Evolutionary conservation across 2,329 filamentous ascomycete genomes (phyloP), one percentile per base, ranked within the genome.

Genomic region (Sclerotinia trifoliorum): DNA sequence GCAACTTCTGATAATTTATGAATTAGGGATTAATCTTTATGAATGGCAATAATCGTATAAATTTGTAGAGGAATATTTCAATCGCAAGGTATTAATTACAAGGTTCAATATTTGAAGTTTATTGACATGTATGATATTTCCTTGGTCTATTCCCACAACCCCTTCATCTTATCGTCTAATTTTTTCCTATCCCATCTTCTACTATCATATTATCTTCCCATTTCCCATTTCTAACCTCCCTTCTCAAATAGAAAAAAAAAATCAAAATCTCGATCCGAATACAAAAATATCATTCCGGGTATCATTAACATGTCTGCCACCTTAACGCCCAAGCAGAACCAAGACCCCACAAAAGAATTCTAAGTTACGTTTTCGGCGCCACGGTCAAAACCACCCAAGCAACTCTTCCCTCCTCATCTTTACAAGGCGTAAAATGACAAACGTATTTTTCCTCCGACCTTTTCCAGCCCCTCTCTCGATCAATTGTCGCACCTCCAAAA

Each of bases 381-480:
- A 77, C 71, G 42, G 76, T 79, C 57, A 80, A 71, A 61, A 80
- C 75, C 24, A 79, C 74, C 70, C 74, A 79, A n/a, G 57, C 73
- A 17, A 77, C 74, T 15, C 56, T 68, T 2, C 75, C 75, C 10
- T 72, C 69, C 66, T 80, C 78, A 71, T 81, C 78, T 72, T 81
- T 82, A 71, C 80, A 70, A 15, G 80, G 80, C 54, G 80, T 82
- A 79, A 80, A 81, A 73, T 81, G 80, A 35, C 75, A 76, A 26
- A 74, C 67, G 66, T 76, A 76, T 58, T 69, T 70, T 68, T 77
- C 74, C 62, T 75, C 75, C 0, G 71, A 60, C 52, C 70, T 73
- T 65, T 46, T 68, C 52, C 72, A 55, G 0, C 68, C 68, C 11
- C n/a, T 51, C 19, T 66, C 65, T 26, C 44, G 17, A 44, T 65